phyloP scores from a whole-genome alignment of 371 early-diverging fungal species.

The Sanchytrium tribonematis region DNA sequence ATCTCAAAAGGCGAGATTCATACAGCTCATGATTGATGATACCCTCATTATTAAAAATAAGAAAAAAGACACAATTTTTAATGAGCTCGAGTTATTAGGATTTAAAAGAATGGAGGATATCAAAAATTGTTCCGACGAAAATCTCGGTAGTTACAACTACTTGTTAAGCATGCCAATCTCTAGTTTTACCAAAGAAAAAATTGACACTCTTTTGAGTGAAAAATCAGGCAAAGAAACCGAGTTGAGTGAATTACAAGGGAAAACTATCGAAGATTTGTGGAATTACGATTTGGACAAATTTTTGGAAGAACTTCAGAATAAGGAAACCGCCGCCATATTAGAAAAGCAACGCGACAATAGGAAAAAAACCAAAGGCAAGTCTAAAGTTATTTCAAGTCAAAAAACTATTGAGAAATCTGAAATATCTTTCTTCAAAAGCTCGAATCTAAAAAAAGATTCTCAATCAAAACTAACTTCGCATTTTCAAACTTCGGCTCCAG shows the following conservation, averaged over 20 bases:
- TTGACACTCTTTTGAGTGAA: conserved; percentile 48
- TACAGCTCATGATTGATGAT: conserved; percentile 61
- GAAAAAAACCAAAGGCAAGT: neutral
- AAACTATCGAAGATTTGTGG: conserved; percentile 66
- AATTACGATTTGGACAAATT: conserved; percentile 52
- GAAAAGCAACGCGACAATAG: neutral
- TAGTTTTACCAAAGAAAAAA: conserved; percentile 69
- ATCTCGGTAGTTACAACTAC: conserved; percentile 51
- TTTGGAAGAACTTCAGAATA: conserved; percentile 13
- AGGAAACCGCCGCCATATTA: neutral
- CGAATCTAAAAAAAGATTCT: too few species aligned
- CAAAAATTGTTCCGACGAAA: conserved; percentile 14
- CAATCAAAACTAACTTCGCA: neutral
- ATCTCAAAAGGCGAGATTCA: conserved; percentile 79
- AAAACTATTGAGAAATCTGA: too few species aligned
- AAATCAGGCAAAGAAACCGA: conserved; percentile 33
- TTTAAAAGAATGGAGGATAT: conserved; percentile 34
- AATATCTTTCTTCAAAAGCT: too few species aligned
- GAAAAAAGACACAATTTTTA: conserved; percentile 43
- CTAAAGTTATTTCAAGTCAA: too few species aligned
- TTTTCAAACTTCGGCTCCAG: neutral
- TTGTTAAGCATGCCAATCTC: conserved; percentile 75
- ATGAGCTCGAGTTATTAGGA: conserved; percentile 39
- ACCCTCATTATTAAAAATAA: conserved; percentile 60
- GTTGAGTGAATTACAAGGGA: conserved; percentile 33